Conservation (phyloP, 257 asterid genomes). For the Henckelia pumila region DNA sequence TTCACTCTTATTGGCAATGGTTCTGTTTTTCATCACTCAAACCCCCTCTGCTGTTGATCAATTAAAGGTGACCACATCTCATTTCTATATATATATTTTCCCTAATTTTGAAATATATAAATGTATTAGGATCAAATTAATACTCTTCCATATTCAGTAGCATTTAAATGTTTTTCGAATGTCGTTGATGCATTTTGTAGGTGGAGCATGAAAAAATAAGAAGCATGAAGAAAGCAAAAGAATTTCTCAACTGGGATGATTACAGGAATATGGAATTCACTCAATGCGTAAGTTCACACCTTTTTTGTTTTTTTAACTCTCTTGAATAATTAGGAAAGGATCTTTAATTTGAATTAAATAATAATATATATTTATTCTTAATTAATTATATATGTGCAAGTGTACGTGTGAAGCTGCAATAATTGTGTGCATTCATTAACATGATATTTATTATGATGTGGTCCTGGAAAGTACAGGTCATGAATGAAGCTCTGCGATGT, state of each 20-base stretch:
- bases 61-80: constrained; percentile 47
- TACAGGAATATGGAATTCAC: constrained; percentile 70
- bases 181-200: constrained; percentile 31
- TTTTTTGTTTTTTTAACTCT: no score
- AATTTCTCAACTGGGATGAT: constrained; percentile 64
- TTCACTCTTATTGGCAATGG: constrained; percentile 58
- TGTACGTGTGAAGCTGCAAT: constrained; percentile 20
- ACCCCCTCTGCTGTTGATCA: constrained; percentile 40
- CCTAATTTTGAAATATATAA: no score
- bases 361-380: no score
- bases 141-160: no score
- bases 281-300: constrained; percentile 41
- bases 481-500: constrained; percentile 80
- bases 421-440: constrained; percentile 16
- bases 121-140: no score
- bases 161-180: no score
- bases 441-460: constrained; percentile 22
- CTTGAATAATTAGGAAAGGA: no score
- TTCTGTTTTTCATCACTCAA: constrained; percentile 49
- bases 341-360: no score
- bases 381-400: no score
- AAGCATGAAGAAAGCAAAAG: constrained; percentile 51
- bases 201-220: constrained; percentile 57
- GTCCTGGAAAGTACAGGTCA: constrained; percentile 52
- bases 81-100: no score